phyloP scores from a whole-genome alignment of 2,329 filamentous ascomycete genomes.

The Ophiostoma sp. region DNA sequence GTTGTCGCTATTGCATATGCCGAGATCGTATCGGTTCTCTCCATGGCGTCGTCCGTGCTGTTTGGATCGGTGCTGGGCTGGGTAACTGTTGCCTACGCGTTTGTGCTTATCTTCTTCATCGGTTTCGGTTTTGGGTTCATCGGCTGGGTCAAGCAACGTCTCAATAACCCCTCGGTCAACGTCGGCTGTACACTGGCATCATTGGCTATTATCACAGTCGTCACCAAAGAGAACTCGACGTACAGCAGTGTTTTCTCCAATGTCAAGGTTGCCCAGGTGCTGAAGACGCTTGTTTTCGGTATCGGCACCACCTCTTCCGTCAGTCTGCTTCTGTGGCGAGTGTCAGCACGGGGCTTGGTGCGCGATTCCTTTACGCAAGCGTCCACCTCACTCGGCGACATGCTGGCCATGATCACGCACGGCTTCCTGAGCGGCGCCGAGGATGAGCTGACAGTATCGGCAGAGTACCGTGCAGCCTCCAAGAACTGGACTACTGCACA shows the following conservation, averaged over 20 bases:
- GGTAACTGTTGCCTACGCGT: constrained; percentile 65
- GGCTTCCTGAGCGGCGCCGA: constrained; percentile 81
- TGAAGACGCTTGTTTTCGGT: constrained; percentile 79
- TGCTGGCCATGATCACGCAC: constrained; percentile 73
- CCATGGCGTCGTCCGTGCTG: constrained; percentile 82
- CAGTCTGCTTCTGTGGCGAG: constrained; percentile 71
- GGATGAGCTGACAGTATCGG: constrained; percentile 60
- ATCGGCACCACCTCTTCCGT: constrained; percentile 65
- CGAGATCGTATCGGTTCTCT: constrained; percentile 67
- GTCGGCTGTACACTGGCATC: constrained; percentile 81
- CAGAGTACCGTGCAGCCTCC: constrained; percentile 58
- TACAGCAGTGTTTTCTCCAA: constrained; percentile 76
- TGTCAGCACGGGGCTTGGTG: constrained; percentile 68
- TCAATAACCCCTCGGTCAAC: constrained; percentile 74
- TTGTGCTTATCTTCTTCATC: constrained; percentile 78
- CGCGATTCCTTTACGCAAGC: constrained; percentile 67
- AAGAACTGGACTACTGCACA: constrained; percentile 62
- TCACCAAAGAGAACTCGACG: constrained; percentile 87
- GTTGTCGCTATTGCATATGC: constrained; percentile 74
- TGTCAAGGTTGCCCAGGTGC: constrained; percentile 72
- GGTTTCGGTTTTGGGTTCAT: constrained; percentile 82
- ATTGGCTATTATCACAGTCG: constrained; percentile 79
- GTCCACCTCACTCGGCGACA: constrained; percentile 70
- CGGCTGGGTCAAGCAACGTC: constrained; percentile 77
- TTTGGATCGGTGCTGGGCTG: constrained; percentile 63